Evolutionary conservation across 176 grass and related monocot species (phyloP).

Genomic region (Poa annua): DNA sequence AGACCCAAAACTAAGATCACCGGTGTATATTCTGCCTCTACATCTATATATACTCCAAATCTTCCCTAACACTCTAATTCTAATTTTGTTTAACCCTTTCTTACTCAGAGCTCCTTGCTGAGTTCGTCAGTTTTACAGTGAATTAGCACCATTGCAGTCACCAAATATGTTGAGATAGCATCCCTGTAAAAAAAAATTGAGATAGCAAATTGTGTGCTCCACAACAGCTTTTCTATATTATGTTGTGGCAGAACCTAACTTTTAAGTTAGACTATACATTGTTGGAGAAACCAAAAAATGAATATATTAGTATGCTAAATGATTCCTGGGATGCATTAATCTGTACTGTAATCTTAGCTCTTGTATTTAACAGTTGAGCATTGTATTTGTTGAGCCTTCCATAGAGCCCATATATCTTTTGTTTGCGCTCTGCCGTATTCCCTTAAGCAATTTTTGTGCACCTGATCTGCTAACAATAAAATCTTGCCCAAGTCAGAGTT

Average conservation of each 20-base stretch:
- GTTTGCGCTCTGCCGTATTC: neutral
- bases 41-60: slow-evolving; percentile 48
- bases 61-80: slow-evolving; percentile 47
- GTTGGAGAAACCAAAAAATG: slow-evolving; percentile 29
- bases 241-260: slow-evolving; percentile 39
- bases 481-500: neutral
- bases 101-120: slow-evolving; percentile 35
- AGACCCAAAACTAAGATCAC: slow-evolving; percentile 62
- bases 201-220: slow-evolving; percentile 26
- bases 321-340: neutral
- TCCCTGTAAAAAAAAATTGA: slow-evolving; percentile 24
- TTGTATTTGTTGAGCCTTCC: neutral
- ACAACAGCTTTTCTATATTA: slow-evolving; percentile 33
- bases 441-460: neutral
- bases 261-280: slow-evolving; percentile 9
- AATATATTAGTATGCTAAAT: slow-evolving; percentile 27
- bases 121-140: slow-evolving; percentile 28
- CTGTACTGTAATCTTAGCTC: no score
- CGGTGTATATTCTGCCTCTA: slow-evolving; percentile 38
- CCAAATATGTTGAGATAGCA: slow-evolving; percentile 31
- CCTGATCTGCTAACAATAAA: neutral
- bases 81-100: slow-evolving; percentile 41
- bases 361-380: neutral
- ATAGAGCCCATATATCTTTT: neutral
- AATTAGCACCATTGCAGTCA: slow-evolving; percentile 38